phyloP scores from a whole-genome alignment of 78 protist genomes.

The Chrysochromulina tobinii region DNA sequence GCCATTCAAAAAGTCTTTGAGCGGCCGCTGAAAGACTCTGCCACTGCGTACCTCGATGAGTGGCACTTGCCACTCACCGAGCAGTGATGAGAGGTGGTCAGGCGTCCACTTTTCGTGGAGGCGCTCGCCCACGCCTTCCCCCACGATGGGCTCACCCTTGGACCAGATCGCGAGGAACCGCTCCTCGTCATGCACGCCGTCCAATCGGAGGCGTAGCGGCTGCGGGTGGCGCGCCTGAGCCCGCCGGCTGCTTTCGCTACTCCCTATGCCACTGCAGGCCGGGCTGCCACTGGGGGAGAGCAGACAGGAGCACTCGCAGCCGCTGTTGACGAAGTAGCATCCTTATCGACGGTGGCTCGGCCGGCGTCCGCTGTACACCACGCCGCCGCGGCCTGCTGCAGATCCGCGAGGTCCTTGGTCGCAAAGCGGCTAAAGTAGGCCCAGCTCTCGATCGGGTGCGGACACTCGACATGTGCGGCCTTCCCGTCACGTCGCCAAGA shows the following conservation, averaged over 20 bases:
- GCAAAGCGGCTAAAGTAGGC: too few relatives aligned
- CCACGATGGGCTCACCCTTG: background rate
- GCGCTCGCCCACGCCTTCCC: background rate
- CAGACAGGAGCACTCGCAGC: background rate
- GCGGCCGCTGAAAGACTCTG: too few relatives aligned
- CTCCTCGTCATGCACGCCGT: background rate
- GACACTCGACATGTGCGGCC: too few relatives aligned
- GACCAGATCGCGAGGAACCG: background rate
- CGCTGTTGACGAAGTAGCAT: background rate
- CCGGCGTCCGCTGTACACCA: background rate
- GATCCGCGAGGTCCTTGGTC: too few relatives aligned
- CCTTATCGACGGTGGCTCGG: background rate
- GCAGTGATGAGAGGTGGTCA: background rate
- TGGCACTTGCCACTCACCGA: too few relatives aligned
- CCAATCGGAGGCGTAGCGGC: background rate
- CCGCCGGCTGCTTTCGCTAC: background rate
- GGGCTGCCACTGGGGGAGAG: background rate
- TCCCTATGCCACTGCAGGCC: background rate
- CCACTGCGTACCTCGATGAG: too few relatives aligned
- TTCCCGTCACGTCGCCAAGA: too few relatives aligned
- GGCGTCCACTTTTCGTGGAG: background rate
- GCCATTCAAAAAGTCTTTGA: too few relatives aligned
- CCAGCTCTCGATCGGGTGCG: too few relatives aligned
- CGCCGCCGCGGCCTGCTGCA: too few relatives aligned
- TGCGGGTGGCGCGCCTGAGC: background rate